Evolutionary conservation across 179 eudicot genomes (phyloP), one percentile per base, ranked within the genome.

Genomic region (Corrigiola litoralis): DNA sequence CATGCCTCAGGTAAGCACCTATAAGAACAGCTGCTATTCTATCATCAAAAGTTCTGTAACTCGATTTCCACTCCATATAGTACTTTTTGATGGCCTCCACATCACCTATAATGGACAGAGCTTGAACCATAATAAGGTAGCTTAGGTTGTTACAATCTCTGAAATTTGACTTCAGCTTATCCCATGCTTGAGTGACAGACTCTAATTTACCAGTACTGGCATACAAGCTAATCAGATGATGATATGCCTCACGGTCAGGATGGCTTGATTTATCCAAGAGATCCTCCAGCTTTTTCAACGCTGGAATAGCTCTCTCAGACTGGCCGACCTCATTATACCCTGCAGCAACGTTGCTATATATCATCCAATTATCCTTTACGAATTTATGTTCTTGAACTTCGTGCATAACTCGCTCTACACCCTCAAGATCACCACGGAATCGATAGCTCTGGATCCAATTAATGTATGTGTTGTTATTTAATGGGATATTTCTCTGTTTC

Each of bases 1-100:
- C 77, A 25, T 67, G 75, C 50, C 48, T 83, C 71, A 90, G 53
- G 69, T 81, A 88, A 67, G 79, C 77, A 29, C 59, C 51, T 41
- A 88, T 63, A 24, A 67, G 86, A 52, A 58, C 54, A 66, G 27
- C 59, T 25, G 88, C 75, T 45, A 90, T 6, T 81, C 90, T 81
- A 16, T 54, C n/a, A 72, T 90, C 97, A 57, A 74, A 90, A 24
- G 23, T 62, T n/a, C 61, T 34, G 68, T 59, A 68, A 20, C 67
- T 68, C 0, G 68, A 75, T 25, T 75, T 79, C 97, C 97, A 90
- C 64, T 86, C 90, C 63, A 70, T 57, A 7, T 75, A 84, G 59
- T 66, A 64, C 37, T 71, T 71, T 67, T 68, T 77, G 36, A 86
- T 41, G 13, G 75, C 83, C 65, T 75, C 79, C n/a, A 88, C 36